Conservation (phyloP, 2,329 filamentous ascomycete genomes). For the Cladosporium sp. region DNA sequence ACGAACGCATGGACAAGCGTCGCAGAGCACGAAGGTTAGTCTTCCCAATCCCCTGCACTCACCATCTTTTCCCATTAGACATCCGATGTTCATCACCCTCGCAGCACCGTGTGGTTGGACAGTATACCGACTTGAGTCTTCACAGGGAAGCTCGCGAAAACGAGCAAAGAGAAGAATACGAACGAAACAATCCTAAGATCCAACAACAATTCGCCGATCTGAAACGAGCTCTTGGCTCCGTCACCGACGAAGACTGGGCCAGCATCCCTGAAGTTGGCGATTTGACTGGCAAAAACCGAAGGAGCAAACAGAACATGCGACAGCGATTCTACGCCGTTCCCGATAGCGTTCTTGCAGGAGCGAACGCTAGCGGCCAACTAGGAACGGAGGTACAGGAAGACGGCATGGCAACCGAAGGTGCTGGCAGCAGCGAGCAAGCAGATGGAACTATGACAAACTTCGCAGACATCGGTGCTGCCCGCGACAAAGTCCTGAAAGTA, state of each 20-base stretch:
- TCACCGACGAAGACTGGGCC: constrained; percentile 95
- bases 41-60: constrained; percentile 14
- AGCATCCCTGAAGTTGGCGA: constrained; percentile 94
- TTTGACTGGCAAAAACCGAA: constrained; percentile 87
- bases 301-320: constrained; percentile 78
- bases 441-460: constrained; percentile 98
- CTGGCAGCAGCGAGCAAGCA: constrained; percentile 41
- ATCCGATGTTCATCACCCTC: constrained; percentile 30
- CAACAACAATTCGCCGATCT: constrained; percentile 96
- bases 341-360: constrained; percentile 88
- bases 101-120: constrained; percentile 57
- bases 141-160: constrained; percentile 89
- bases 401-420: constrained; percentile 42
- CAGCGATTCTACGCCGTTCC: constrained; percentile 88
- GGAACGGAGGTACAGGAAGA: constrained; percentile 87
- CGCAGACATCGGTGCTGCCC: constrained; percentile 90
- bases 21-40: constrained; percentile 83
- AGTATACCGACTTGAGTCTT: constrained; percentile 71
- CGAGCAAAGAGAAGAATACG: constrained; percentile 89
- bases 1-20: constrained; percentile 93
- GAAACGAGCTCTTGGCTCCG: constrained; percentile 80
- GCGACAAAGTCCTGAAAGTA: constrained; percentile 94
- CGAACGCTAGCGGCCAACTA: constrained; percentile 73
- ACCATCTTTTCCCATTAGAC: constrained; percentile 21
- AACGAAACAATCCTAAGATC: constrained; percentile 96